Evolutionary conservation across 176 grass and related monocot genomes (phyloP).

Genomic region (Oryza australiensis): DNA sequence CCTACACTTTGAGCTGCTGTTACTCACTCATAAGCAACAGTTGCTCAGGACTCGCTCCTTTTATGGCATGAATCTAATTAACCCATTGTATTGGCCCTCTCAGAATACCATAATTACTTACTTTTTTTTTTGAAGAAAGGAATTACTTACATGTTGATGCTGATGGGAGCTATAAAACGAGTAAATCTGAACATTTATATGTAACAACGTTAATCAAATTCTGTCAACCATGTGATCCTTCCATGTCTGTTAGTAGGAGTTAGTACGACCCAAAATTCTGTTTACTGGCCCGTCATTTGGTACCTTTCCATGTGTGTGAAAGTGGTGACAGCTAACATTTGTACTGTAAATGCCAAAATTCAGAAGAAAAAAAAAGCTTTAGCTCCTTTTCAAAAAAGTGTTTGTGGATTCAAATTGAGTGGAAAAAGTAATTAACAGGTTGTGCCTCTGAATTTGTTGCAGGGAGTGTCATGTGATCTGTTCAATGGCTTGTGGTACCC

Average conservation of each 20-base stretch:
- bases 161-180: background rate
- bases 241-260: background rate
- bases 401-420: background rate
- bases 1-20: background rate
- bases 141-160: background rate
- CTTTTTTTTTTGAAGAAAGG: background rate
- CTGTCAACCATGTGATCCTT: constrained; percentile 16
- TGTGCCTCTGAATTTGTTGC: constrained; percentile 22
- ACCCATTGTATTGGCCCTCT: background rate
- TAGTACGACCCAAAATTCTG: background rate
- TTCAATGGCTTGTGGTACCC: constrained; percentile 88
- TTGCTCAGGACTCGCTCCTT: background rate
- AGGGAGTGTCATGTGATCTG: constrained; percentile 97
- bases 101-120: background rate
- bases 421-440: constrained; percentile 24
- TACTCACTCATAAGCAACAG: background rate
- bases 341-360: background rate
- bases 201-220: background rate
- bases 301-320: background rate
- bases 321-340: background rate
- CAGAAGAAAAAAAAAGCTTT: background rate
- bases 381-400: background rate
- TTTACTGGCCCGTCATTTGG: background rate
- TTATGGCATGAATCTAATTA: background rate
- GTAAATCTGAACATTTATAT: background rate